Evolutionary conservation across 306 rosid species (phyloP), one percentile per base, ranked within the genome.

Genomic region (Clitoria ternatea): DNA sequence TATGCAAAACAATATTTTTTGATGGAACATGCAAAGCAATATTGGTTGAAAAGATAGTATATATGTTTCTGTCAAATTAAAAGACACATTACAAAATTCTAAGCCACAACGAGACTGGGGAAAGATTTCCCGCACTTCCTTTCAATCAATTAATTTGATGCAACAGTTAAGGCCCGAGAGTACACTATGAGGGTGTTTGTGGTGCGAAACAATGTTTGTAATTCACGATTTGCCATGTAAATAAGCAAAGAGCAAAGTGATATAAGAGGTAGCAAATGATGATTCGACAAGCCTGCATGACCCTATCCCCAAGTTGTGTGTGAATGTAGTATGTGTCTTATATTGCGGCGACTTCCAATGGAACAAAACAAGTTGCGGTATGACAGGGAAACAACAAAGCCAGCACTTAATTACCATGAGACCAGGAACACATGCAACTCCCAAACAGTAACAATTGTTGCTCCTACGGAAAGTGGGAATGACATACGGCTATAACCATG

Each of bases 371-470:
- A 62, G 50, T 23, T 71, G 69, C 60, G 52, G 7, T 15, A 71
- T 70, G 73, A 71, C 62, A 42, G 22, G 62, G 62, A 70, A 71
- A 78, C 73, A 63, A 77, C 55, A 69, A 33, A 40, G 5, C 6
- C 2, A 70, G 47, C 67, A 43, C 47, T 42, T 30, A 22, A 33
- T 22, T 23, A 7, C 47, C 1, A 27, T 45, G n/a, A 37, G 13
- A 76, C n/a, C 37, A 44, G 44, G 47, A 44, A 47, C 7, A 48
- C 40, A 39, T 40, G 44, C 66, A 50, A 11, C 44, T 3, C 50
- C 36, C 48, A 9, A 55, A 50, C 39, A 43, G 32, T 54, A 32
- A 11, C 14, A 70, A 36, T 23, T 54, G 63, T 55, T 53, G 42
- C 73, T 53, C 15, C 20, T 62, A 43, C 4, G 33, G 11, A 37